A percentile compares a stretch with the other conserved stretches of the same genome.
phyloP scores from a whole-genome alignment of 2,329 filamentous ascomycete species.

The Thelonectria rubi region DNA sequence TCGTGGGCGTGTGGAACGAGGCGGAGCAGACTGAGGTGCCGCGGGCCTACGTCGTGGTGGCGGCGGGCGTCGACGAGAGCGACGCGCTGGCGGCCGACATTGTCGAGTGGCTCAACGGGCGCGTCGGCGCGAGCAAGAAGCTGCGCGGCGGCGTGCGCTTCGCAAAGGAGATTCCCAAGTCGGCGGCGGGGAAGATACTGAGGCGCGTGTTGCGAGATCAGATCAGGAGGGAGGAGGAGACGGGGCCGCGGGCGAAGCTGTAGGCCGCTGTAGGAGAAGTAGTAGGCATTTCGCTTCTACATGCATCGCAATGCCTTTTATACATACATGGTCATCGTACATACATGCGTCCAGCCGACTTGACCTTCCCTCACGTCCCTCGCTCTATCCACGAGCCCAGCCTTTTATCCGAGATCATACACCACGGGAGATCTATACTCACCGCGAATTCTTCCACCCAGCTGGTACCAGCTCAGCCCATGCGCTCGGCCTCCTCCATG shows the following conservation, averaged over 20 bases:
- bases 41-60: conserved; percentile 54
- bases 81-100: conserved; percentile 49
- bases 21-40: conserved; percentile 74
- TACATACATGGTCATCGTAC: conserved; percentile 26
- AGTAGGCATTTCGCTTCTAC: neutral
- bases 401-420: conserved; percentile 5
- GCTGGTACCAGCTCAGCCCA: conserved; percentile 65
- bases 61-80: conserved; percentile 48
- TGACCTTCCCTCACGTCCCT: neutral
- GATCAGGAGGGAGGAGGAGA: conserved; percentile 49
- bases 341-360: conserved; percentile 10
- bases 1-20: conserved; percentile 68
- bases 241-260: conserved; percentile 47
- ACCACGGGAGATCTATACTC: neutral
- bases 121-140: conserved; percentile 72
- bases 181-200: conserved; percentile 63
- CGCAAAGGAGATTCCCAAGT: conserved; percentile 75
- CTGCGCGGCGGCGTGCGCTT: conserved; percentile 77
- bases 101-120: conserved; percentile 56
- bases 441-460: neutral
- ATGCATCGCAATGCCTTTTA: conserved; percentile 7
- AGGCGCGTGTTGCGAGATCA: conserved; percentile 59
- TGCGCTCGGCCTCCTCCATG: conserved; percentile 87
- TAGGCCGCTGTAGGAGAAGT: conserved; percentile 31
- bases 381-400: conserved; percentile 6